Conservation (phyloP, 1,284 basidiomycete genomes). For the Coniophora puteana region DNA sequence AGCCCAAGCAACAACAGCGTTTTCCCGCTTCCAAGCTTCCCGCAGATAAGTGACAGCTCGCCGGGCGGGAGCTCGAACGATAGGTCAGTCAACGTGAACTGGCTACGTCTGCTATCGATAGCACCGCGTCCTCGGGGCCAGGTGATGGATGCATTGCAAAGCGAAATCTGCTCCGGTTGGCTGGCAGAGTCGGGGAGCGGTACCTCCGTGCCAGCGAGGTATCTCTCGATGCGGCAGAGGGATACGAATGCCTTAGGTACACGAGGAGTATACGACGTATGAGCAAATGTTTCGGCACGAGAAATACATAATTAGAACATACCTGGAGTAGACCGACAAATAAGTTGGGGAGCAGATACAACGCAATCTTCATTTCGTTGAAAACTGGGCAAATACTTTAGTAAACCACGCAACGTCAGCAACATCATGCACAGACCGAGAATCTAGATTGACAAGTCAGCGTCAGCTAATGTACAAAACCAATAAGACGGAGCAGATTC, state of each 20-base stretch:
- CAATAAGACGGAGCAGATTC: no score
- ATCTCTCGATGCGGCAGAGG: slow-evolving; percentile 88
- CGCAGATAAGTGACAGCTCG: slow-evolving; percentile 79
- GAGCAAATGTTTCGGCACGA: no score
- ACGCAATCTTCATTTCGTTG: slow-evolving; percentile 79
- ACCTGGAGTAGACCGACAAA: slow-evolving; percentile 85
- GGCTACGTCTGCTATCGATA: slow-evolving; percentile 68
- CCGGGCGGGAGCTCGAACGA: slow-evolving; percentile 76
- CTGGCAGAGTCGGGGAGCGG: slow-evolving; percentile 52
- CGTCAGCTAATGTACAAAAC: no score
- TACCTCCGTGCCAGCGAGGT: slow-evolving; percentile 73
- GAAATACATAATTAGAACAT: slow-evolving; percentile 9
- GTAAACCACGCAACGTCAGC: no score
- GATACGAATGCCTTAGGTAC: slow-evolving; percentile 81
- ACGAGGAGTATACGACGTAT: no score
- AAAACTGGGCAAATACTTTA: no score
- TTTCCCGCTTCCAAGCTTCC: slow-evolving; percentile 81
- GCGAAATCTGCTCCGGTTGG: slow-evolving; percentile 58
- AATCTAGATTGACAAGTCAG: no score
- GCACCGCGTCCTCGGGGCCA: slow-evolving; percentile 78
- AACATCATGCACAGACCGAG: no score
- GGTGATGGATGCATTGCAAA: slow-evolving; percentile 83
- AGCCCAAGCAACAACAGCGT: slow-evolving; percentile 79
- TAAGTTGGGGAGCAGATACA: slow-evolving; percentile 86
- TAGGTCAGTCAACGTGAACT: slow-evolving; percentile 82